These are phyloP conservation scores for Dillenia suffruticosa DNA, from an alignment of 164 flowering plant genomes.

Conservation along the genomic window DNA sequence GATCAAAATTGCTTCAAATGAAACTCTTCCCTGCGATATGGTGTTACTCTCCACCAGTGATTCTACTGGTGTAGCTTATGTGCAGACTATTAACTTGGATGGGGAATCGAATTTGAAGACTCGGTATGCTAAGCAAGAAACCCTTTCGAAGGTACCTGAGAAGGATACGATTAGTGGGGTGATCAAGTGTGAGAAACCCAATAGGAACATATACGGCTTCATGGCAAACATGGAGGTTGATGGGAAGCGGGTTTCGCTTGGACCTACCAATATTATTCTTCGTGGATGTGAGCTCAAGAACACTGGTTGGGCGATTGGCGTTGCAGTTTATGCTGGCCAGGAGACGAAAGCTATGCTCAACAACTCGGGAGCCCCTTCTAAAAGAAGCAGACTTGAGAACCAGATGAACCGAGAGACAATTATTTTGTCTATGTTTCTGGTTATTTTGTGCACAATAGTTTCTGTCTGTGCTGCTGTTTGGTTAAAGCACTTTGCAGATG, in stretches of 20 bases:
- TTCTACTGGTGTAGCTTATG: slow-evolving; percentile 88
- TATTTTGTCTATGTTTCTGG: slow-evolving; percentile 68
- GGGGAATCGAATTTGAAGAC: slow-evolving; percentile 98
- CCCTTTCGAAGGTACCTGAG: slow-evolving; percentile 52
- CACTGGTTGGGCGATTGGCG: slow-evolving; percentile 84
- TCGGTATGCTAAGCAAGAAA: slow-evolving; percentile 95
- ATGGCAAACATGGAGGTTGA: slow-evolving; percentile 87
- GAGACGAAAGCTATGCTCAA: slow-evolving; percentile 99
- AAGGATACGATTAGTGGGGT: slow-evolving; percentile 52
- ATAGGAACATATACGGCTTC: slow-evolving; percentile 94
- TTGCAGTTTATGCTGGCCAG: slow-evolving; percentile 80
- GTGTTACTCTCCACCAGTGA: slow-evolving; percentile 91
- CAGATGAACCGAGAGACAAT: slow-evolving; percentile 86
- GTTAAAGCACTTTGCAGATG: slow-evolving; percentile 63
- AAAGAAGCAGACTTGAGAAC: slow-evolving; percentile 87
- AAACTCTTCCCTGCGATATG: slow-evolving; percentile 88
- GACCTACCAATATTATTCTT: slow-evolving; percentile 87
- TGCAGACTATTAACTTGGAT: slow-evolving; percentile 93
- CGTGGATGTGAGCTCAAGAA: slow-evolving; percentile 97
- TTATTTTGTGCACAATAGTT: slow-evolving; percentile 58
- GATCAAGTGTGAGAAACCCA: slow-evolving; percentile 90
- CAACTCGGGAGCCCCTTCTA: slow-evolving; percentile 93
- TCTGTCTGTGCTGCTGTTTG: slow-evolving; percentile 68
- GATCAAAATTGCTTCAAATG: slow-evolving; percentile 59
- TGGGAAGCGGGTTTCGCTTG: slow-evolving; percentile 79